A percentile compares a stretch with the other conserved stretches of the same genome.
These are phyloP conservation scores for Auxenochlorella pyrenoidosa DNA, from an alignment of 139 green algal species.

Conservation along the genomic window DNA sequence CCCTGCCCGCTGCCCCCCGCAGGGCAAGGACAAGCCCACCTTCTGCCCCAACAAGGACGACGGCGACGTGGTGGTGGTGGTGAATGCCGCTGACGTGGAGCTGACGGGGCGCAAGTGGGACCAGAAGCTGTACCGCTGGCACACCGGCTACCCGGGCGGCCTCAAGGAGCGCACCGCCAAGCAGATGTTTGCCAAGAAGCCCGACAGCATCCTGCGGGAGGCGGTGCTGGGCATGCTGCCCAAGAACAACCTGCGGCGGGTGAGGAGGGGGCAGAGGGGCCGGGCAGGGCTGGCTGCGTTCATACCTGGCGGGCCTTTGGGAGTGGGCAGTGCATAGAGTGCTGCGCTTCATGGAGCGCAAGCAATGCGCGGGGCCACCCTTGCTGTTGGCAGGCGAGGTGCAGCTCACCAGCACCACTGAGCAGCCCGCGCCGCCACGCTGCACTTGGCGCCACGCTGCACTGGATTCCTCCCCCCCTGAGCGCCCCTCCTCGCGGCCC, in stretches of 20 bases:
- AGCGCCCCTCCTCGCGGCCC: neutral
- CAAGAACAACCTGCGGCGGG: slow-evolving; percentile 83
- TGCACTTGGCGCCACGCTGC: too few relatives aligned
- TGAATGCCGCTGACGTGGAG: slow-evolving; percentile 80
- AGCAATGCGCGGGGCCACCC: too few relatives aligned
- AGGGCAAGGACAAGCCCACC: slow-evolving; percentile 94
- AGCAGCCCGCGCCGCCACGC: too few relatives aligned
- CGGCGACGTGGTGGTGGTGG: slow-evolving; percentile 88
- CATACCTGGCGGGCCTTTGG: too few relatives aligned
- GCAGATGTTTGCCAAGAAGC: slow-evolving; percentile 68
- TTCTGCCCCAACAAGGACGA: slow-evolving; percentile 74
- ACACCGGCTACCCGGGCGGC: slow-evolving; percentile 88
- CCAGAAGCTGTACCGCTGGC: slow-evolving; percentile 90
- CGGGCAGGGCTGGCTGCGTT: neutral
- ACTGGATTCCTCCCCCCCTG: too few relatives aligned
- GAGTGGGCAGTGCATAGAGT: too few relatives aligned
- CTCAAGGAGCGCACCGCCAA: slow-evolving; percentile 77
- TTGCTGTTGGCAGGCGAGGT: too few relatives aligned
- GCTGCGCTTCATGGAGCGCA: too few relatives aligned
- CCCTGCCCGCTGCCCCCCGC: slow-evolving; percentile 13
- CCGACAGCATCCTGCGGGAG: slow-evolving; percentile 68
- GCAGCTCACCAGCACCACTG: too few relatives aligned
- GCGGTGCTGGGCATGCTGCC: slow-evolving; percentile 92
- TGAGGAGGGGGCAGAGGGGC: neutral
- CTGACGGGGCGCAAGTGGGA: slow-evolving; percentile 91